Base-by-base conservation (phyloP, 1,284 basidiomycete species). In the Rhodotorula sp. region DNA sequence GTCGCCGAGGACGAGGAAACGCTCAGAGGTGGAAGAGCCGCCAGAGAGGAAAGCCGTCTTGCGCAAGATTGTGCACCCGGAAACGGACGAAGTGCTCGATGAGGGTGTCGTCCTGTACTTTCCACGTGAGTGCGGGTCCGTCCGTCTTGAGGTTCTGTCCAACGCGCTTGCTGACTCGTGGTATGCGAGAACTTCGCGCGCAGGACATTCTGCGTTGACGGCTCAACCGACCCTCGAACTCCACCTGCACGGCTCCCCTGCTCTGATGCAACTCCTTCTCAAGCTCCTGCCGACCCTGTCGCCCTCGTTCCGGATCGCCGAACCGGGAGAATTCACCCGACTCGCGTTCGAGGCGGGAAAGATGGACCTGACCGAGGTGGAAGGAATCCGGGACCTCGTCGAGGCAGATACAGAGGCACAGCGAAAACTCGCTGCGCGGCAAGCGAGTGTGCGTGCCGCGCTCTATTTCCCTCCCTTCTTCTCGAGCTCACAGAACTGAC, bases 181-280 rank as follows among this genome's bases (percentile, higher is more conserved):
- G 19, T 18, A 3, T 18, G 26, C n/a, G 6, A n/a, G 12, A 7
- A 5, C 8, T 34, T 8, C 3, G 5, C 50, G 60, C 50, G 60
- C 67, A 74, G 73, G 62, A 54, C 77, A 77, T 58, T 61, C 89
- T 87, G 1, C 86, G 83, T 74, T 93, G 78, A 94, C 92, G 0
- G 88, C 88, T 0, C 88, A 93, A 78, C 87, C 90, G 59, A 88
- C 89, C n/a, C 79, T 95, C 10, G 92, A 95, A 79, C 81, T 95
- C 49, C 92, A 95, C 80, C 82, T 92, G 43, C 92, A 95, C 79
- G 93, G 92, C n/a, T 91, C 91, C 1, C 84, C 88, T 10, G 91
- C 93, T 1, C 85, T 93, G 49, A 85, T 92, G 71, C 81, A 87
- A 4, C 87, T 90, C 5, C 83, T 91, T 16, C 84, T 94, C 28